Evolutionary conservation across 148 eudicot species (phyloP).

Genomic region (Cornus controversa): DNA sequence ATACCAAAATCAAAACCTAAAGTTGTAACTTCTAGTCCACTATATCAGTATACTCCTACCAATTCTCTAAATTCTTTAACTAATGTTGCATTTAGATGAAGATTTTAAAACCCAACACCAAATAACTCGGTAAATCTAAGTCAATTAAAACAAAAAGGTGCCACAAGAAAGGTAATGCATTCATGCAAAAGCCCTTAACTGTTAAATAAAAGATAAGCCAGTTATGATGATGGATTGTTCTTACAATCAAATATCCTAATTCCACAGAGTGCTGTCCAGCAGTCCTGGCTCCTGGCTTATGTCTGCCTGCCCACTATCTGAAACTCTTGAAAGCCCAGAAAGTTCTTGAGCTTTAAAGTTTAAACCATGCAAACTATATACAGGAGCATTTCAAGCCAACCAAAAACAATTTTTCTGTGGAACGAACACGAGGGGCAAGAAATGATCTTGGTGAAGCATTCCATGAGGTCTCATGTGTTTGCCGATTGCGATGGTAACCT

Average conservation of each 20-base stretch:
- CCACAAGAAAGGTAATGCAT: background rate
- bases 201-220: background rate
- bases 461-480: constrained; percentile 30
- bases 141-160: background rate
- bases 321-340: background rate
- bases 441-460: background rate
- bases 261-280: background rate
- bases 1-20: too few relatives aligned
- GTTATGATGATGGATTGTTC: background rate
- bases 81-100: background rate
- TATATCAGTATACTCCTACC: too few relatives aligned
- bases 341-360: background rate
- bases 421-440: background rate
- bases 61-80: too few relatives aligned
- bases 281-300: background rate
- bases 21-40: too few relatives aligned
- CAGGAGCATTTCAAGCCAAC: constrained; percentile 15
- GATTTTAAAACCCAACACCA: background rate
- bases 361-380: constrained; percentile 11
- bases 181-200: background rate
- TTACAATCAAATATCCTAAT: constrained; percentile 6
- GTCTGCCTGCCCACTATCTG: background rate
- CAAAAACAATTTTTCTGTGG: background rate
- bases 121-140: background rate
- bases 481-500: constrained; percentile 50